These are phyloP conservation scores for Neurospora sp. DNA, from an alignment of 495 filamentous ascomycete genomes.

Conservation along the genomic window DNA sequence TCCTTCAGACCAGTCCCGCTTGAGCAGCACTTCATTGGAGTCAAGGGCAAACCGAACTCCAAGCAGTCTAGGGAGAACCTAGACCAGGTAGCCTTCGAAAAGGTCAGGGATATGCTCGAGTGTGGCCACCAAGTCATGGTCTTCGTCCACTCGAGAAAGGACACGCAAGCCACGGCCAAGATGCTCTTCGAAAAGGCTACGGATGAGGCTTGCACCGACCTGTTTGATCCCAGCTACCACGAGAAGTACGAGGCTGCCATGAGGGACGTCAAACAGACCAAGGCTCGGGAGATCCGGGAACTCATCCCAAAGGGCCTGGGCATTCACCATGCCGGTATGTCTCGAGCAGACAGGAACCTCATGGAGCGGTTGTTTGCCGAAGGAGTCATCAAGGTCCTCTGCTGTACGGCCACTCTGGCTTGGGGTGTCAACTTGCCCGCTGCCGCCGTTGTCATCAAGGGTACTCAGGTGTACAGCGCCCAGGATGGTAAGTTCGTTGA, in stretches of 20 bases:
- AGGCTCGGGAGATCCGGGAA: constrained; percentile 76
- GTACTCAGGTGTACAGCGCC: constrained; percentile 91
- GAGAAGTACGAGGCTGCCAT: constrained; percentile 61
- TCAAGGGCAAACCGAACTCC: constrained; percentile 78
- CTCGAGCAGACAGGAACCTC: constrained; percentile 81
- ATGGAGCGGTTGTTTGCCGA: constrained; percentile 84
- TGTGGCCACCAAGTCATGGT: constrained; percentile 94
- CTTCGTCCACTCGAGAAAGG: constrained; percentile 93
- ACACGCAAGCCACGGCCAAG: constrained; percentile 80
- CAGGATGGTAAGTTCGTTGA: constrained; percentile 95
- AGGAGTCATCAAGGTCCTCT: constrained; percentile 87
- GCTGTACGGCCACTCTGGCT: constrained; percentile 94
- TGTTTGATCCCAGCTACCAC: constrained; percentile 71
- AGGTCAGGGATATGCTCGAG: constrained; percentile 87
- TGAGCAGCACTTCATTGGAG: constrained; percentile 94
- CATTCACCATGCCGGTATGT: constrained; percentile 93
- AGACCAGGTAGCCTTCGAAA: constrained; percentile 77
- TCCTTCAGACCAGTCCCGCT: constrained; percentile 95
- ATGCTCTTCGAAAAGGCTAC: constrained; percentile 77
- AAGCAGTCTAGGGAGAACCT: constrained; percentile 78
- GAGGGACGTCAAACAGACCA: constrained; percentile 71
- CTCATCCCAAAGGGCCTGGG: constrained; percentile 83
- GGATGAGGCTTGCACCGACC: constrained; percentile 62
- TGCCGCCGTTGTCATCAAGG: constrained; percentile 95
- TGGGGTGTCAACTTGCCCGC: constrained; percentile 99